Conservation (phyloP, 2,329 filamentous ascomycete genomes). For the Cercospora janseana region DNA sequence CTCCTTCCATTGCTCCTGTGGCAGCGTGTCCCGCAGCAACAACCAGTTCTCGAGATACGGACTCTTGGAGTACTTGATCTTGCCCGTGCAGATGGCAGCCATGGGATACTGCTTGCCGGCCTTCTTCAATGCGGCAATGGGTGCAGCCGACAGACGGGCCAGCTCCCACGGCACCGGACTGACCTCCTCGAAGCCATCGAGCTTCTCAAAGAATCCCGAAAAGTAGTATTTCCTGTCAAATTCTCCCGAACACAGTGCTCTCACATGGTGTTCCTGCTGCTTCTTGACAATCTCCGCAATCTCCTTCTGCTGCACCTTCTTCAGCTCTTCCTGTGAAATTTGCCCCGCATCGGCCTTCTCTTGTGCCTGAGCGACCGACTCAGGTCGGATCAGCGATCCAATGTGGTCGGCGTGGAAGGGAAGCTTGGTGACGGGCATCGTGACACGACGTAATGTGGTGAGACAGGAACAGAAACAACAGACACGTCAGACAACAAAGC, state of each 20-base stretch:
- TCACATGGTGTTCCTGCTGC: conserved; percentile 63
- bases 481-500: conserved; percentile 1
- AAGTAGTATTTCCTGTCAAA: conserved; percentile 51
- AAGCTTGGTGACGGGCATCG: conserved; percentile 42
- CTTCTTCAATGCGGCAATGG: conserved; percentile 41
- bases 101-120: conserved; percentile 42
- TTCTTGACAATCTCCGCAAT: conserved; percentile 64
- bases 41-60: conserved; percentile 41
- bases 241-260: conserved; percentile 67
- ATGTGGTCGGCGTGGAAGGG: conserved; percentile 73
- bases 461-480: not conserved
- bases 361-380: conserved; percentile 60
- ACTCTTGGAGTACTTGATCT: conserved; percentile 38
- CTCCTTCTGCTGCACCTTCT: conserved; percentile 61
- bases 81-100: conserved; percentile 40
- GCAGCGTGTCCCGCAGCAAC: conserved; percentile 35
- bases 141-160: conserved; percentile 38
- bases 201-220: conserved; percentile 42
- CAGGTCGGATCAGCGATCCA: conserved; percentile 67
- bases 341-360: conserved; percentile 57
- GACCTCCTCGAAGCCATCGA: conserved; percentile 40
- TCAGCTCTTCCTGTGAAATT: conserved; percentile 56
- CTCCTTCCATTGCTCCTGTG: conserved; percentile 37
- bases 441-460: conserved; percentile 2
- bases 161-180: conserved; percentile 40